A percentile compares a stretch with the other conserved stretches of the same genome.
These are phyloP conservation scores for Xanthoparmelia taractica DNA, from an alignment of 495 filamentous ascomycete species.

Conservation along the genomic window DNA sequence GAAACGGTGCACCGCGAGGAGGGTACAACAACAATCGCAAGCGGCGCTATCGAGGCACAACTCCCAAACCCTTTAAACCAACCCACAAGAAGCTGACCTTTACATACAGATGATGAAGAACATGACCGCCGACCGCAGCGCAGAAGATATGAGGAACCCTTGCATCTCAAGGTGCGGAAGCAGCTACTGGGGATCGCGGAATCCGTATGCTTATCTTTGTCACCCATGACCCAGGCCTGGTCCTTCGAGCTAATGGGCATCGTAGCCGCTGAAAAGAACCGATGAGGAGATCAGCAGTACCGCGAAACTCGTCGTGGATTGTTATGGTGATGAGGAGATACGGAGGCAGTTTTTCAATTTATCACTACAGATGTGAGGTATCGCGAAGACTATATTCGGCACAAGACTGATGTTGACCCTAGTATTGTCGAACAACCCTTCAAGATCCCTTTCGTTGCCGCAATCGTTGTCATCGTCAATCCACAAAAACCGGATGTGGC, in stretches of 20 bases:
- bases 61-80: neutral
- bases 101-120: slow-evolving; percentile 61
- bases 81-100: slow-evolving; percentile 13
- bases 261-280: slow-evolving; percentile 60
- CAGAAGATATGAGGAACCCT: slow-evolving; percentile 71
- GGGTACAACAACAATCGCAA: slow-evolving; percentile 60
- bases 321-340: slow-evolving; percentile 73
- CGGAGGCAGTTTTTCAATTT: slow-evolving; percentile 61
- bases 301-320: slow-evolving; percentile 66
- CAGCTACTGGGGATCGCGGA: slow-evolving; percentile 79
- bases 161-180: slow-evolving; percentile 65
- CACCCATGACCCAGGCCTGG: neutral
- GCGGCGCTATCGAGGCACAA: slow-evolving; percentile 48
- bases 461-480: slow-evolving; percentile 69
- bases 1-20: slow-evolving; percentile 48
- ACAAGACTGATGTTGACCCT: slow-evolving; percentile 4
- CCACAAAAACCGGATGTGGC: slow-evolving; percentile 63
- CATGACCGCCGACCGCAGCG: slow-evolving; percentile 65
- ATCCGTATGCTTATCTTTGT: slow-evolving; percentile 46
- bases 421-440: slow-evolving; percentile 82
- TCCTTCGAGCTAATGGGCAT: slow-evolving; percentile 22
- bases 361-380: slow-evolving; percentile 61
- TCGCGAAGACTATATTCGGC: neutral
- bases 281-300: slow-evolving; percentile 75
- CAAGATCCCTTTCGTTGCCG: slow-evolving; percentile 88